Percentiles rank a stretch among this genome's conserved stretches.
Evolutionary conservation across 2,329 filamentous ascomycete species (phyloP).

Genomic region (Celoporthe dispersa): DNA sequence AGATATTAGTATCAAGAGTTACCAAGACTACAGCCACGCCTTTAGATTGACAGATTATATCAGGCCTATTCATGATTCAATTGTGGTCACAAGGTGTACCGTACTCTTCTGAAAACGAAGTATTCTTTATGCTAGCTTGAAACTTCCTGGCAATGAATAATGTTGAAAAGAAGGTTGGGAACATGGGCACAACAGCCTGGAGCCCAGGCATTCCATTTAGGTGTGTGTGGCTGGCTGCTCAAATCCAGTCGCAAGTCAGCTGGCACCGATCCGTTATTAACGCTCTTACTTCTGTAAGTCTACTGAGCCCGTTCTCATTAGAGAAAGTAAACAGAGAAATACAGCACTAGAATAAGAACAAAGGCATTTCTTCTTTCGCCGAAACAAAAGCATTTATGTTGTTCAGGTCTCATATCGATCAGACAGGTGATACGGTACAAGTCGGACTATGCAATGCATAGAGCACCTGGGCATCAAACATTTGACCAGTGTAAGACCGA

Average conservation of each 20-base stretch:
- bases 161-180: no score
- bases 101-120: no score
- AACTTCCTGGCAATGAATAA: no score
- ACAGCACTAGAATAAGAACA: neutral
- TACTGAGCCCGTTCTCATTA: no score
- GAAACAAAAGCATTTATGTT: neutral
- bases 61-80: no score
- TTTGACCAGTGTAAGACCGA: neutral
- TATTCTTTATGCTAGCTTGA: no score
- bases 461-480: neutral
- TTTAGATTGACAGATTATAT: neutral
- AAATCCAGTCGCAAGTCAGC: neutral
- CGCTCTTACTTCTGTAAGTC: neutral
- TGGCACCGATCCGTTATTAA: neutral
- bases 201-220: no score
- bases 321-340: neutral
- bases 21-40: neutral
- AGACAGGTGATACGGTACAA: neutral
- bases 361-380: neutral
- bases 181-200: no score
- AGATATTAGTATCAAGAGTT: neutral
- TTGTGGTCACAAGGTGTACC: no score
- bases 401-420: neutral
- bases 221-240: no score
- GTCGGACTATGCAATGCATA: neutral